Percentiles rank a stretch among this genome's conserved stretches.
phyloP scores from a whole-genome alignment of 2,329 filamentous ascomycete species.

The Xylariaceae sp. region DNA sequence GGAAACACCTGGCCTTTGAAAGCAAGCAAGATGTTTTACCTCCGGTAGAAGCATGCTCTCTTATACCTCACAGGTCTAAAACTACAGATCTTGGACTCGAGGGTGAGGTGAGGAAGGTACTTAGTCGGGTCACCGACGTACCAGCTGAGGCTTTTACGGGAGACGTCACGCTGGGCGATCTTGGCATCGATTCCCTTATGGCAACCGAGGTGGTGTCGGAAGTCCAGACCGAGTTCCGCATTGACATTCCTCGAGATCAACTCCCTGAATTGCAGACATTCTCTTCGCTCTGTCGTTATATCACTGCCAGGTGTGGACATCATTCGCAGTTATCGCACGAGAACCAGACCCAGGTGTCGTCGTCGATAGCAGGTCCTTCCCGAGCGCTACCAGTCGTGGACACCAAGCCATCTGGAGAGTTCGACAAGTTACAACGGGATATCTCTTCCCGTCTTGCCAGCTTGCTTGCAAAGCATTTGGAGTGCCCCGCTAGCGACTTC shows the following conservation, averaged over 20 bases:
- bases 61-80: neutral
- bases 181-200: constrained; percentile 48
- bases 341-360: neutral
- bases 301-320: neutral
- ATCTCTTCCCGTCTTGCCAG: neutral
- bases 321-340: neutral
- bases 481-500: neutral
- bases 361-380: neutral
- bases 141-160: neutral
- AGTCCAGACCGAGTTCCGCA: constrained; percentile 28
- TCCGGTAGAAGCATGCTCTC: neutral
- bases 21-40: neutral
- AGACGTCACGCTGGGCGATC: constrained; percentile 35
- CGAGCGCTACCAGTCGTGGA: neutral
- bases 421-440: neutral
- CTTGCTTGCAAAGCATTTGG: neutral
- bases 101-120: neutral
- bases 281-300: neutral
- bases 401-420: neutral
- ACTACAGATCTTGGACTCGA: neutral
- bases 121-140: neutral
- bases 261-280: neutral
- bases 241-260: neutral
- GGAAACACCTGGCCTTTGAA: neutral
- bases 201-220: constrained; percentile 45